Evolutionary conservation across 768 basidiomycete species (phyloP), one percentile per base, ranked within the genome.

Genomic region (Pisolithus sp.): DNA sequence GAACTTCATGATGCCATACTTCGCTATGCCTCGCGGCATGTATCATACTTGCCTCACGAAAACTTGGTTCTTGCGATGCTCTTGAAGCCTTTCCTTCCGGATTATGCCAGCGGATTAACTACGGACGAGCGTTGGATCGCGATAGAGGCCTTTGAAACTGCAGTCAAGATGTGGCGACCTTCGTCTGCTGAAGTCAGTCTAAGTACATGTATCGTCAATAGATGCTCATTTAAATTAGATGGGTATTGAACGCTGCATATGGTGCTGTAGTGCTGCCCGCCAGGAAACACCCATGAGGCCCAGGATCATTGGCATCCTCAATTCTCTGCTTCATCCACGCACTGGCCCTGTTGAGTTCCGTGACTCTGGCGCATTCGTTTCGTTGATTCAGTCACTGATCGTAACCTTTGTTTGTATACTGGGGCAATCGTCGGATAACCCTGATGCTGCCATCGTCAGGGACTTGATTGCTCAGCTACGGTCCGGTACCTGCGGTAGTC

Each of bases 251-350:
- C 79, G 86, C 23, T 80, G 76, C 57, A 55, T 84, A 28, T 90
- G 87, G 87, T 88, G 85, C 60, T 80, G 81, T 57, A 79, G 77
- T 56, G 84, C 84, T 8, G 80, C 80, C 1, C 64, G 73, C 7
- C 71, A 71, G 38, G 55, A 69, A 7, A 71, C 75, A 7, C 57
- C 58, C 17, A 66, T 76, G 46, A 74, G 81, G 17, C 71, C 73
- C 8, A 75, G 80, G 20, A 70, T 85, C 23, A 57, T 88, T 17
- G 71, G 71, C 9, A 66, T 69, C 9, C 69, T 89, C 4, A 75
- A 76, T 55, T 62, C 72, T 58, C 60, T 79, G 60, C 51, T 83
- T 57, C 70, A 71, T 58, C 64, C 75, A 48, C 59, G 63, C 9
- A 77, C 78, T 34, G 71, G 66, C 34, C 70, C 71, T 9, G 73